Percentiles rank a stretch among this genome's conserved stretches.
Conservation (phyloP, 2,329 filamentous ascomycete genomes). For the Biscogniauxia mediterranea region DNA sequence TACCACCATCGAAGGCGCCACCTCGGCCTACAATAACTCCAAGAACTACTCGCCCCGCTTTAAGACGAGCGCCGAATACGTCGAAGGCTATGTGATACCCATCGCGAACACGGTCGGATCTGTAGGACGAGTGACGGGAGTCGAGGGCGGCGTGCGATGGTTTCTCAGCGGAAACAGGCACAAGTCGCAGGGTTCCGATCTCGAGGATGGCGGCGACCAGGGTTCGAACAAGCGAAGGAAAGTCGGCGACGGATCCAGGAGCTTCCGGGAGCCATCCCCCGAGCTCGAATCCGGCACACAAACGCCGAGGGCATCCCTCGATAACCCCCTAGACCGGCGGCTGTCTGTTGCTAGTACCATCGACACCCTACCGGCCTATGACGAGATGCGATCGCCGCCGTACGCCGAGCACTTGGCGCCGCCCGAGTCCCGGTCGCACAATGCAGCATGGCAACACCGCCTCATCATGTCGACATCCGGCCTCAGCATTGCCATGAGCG, state of each 20-base stretch:
- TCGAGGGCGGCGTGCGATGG: constrained; percentile 83
- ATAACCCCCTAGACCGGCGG: constrained; percentile 44
- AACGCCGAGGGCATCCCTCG: constrained; percentile 35
- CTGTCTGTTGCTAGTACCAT: constrained; percentile 65
- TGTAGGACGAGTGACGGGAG: constrained; percentile 80
- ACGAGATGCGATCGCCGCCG: constrained; percentile 71
- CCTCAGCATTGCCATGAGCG: constrained; percentile 85
- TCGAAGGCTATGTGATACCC: constrained; percentile 84
- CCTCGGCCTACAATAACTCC: constrained; percentile 80
- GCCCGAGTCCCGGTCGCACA: constrained; percentile 30
- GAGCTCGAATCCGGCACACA: constrained; percentile 28
- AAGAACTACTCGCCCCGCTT: constrained; percentile 91
- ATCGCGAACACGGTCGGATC: constrained; percentile 84
- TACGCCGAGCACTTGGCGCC: constrained; percentile 61
- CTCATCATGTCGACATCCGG: constrained; percentile 89
- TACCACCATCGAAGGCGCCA: constrained; percentile 78
- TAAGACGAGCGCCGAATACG: constrained; percentile 84
- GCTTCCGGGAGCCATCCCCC: constrained; percentile 32
- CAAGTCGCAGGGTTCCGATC: constrained; percentile 44
- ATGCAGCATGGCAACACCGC: constrained; percentile 69
- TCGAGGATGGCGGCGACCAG: constrained; percentile 41
- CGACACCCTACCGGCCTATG: constrained; percentile 81
- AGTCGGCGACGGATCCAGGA: constrained; percentile 38
- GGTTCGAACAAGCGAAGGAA: constrained; percentile 59
- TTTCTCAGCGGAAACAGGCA: constrained; percentile 66